phyloP scores from a whole-genome alignment of 139 green algal genomes.

The Desmodesmus armatus region DNA sequence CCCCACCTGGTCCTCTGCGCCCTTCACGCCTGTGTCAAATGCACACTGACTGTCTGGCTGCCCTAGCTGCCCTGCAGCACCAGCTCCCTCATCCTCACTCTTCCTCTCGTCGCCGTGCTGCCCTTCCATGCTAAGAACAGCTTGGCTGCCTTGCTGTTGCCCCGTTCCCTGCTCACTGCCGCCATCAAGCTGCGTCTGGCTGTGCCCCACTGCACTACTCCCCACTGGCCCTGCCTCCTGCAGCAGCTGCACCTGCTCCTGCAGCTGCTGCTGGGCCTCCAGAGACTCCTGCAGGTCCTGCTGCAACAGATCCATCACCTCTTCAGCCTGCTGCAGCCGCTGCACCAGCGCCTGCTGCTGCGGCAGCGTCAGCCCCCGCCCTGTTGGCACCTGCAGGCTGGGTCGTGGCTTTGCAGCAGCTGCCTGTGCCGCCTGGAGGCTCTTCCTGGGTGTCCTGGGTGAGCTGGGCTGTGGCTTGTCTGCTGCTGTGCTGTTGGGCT shows the following conservation, averaged over 20 bases:
- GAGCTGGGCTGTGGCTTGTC: background rate
- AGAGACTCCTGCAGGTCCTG: background rate
- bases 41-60: too few species aligned
- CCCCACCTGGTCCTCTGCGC: too few species aligned
- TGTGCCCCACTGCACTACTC: background rate
- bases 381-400: too few species aligned
- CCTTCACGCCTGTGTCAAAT: too few species aligned
- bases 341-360: slow-evolving; percentile 14
- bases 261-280: slow-evolving; percentile 6
- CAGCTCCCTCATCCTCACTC: too few species aligned
- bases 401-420: background rate
- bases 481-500: background rate
- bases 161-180: background rate
- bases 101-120: background rate
- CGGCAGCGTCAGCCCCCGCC: background rate
- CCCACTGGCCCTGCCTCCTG: background rate
- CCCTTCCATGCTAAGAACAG: too few species aligned
- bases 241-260: slow-evolving; percentile 10
- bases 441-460: background rate
- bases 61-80: too few species aligned
- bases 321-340: background rate
- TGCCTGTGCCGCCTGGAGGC: background rate
- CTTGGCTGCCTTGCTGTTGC: background rate
- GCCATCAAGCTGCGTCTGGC: background rate
- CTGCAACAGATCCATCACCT: slow-evolving; percentile 1